These are phyloP conservation scores for Triangularia setosa DNA, from an alignment of 2,329 filamentous ascomycete genomes.

Conservation along the genomic window DNA sequence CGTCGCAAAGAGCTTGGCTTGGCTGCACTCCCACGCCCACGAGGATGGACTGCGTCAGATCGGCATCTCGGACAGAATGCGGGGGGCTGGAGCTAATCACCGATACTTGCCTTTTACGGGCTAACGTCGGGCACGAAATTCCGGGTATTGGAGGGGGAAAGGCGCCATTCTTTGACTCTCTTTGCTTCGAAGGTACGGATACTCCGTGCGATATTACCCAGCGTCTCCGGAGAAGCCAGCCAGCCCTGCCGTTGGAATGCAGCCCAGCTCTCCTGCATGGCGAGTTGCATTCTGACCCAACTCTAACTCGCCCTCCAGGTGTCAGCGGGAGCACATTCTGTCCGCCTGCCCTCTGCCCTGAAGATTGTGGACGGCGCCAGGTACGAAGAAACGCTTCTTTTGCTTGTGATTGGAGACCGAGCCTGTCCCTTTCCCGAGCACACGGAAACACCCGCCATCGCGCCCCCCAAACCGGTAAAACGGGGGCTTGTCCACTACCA, in stretches of 20 bases:
- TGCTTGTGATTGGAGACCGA: background rate
- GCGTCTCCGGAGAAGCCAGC: constrained; percentile 7
- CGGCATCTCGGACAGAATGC: constrained; percentile 29
- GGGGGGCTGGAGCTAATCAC: constrained; percentile 27
- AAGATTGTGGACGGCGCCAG: too few species aligned
- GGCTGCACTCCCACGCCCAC: constrained; percentile 16
- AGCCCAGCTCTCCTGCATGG: too few species aligned
- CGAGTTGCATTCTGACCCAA: background rate
- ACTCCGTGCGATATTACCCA: constrained; percentile 12
- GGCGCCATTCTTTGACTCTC: background rate
- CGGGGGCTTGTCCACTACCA: constrained; percentile 2
- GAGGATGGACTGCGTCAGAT: constrained; percentile 20
- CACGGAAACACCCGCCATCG: constrained; percentile 16
- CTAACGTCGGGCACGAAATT: constrained; percentile 24
- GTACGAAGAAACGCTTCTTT: background rate
- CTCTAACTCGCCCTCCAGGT: background rate
- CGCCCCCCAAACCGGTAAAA: background rate
- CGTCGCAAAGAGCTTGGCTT: constrained; percentile 12
- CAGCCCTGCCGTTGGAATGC: background rate
- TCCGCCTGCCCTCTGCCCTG: constrained; percentile 1
- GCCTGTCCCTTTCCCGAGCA: background rate
- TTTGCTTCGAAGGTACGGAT: background rate
- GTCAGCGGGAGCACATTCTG: constrained; percentile 13
- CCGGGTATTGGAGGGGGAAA: constrained; percentile 20
- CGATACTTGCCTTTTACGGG: constrained; percentile 26